phyloP scores from a whole-genome alignment of 148 eudicot genomes.

The Diospyros kaki region DNA sequence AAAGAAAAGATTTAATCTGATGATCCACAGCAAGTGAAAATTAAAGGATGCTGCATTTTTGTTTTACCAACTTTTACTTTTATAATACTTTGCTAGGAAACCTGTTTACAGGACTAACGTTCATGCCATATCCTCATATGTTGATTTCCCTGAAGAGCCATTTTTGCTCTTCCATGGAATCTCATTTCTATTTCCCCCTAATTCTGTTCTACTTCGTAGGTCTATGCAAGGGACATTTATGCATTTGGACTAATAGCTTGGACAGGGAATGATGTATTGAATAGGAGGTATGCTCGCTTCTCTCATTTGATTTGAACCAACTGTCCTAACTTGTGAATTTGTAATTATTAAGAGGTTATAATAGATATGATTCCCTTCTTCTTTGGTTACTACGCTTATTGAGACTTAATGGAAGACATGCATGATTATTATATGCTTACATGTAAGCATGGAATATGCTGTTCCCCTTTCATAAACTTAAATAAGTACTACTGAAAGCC shows the following conservation, averaged over 20 bases:
- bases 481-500: neutral
- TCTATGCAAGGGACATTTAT: slow-evolving; percentile 78
- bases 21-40: neutral
- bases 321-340: neutral
- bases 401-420: neutral
- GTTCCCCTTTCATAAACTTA: neutral
- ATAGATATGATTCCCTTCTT: neutral
- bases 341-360: neutral
- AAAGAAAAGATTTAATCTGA: neutral
- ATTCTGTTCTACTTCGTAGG: slow-evolving; percentile 35
- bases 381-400: too few species aligned
- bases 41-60: neutral
- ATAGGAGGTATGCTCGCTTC: slow-evolving; percentile 56
- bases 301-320: neutral
- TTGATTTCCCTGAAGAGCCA: neutral
- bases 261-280: slow-evolving; percentile 96
- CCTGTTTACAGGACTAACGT: neutral
- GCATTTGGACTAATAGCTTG: slow-evolving; percentile 88
- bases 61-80: neutral
- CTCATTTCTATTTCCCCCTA: neutral
- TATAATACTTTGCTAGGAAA: neutral
- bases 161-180: neutral
- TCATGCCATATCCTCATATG: neutral
- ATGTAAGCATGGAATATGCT: neutral
- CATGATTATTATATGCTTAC: neutral